Evolutionary conservation across 257 asterid genomes (phyloP).

Genomic region (Verbena officinalis): DNA sequence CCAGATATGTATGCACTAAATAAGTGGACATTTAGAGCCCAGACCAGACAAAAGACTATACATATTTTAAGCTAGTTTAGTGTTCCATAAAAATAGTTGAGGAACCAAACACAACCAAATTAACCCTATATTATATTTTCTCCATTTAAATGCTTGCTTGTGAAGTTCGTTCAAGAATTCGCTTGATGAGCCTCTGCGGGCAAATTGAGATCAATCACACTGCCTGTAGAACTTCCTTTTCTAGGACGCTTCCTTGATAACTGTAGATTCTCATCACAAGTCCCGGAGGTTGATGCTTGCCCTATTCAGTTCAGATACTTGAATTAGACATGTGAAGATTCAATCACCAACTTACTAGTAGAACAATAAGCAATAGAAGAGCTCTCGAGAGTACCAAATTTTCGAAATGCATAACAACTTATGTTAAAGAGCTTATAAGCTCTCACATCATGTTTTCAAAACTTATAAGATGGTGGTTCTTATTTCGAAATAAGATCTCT

Average conservation of each 20-base stretch:
- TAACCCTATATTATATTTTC: constrained; percentile 1
- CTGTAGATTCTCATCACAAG: constrained; percentile 42
- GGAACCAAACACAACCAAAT: constrained; percentile 3
- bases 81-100: constrained; percentile 7
- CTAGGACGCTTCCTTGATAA: constrained; percentile 66
- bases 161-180: no score
- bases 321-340: no score
- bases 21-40: no score
- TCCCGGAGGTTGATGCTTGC: constrained; percentile 61
- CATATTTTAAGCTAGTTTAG: constrained; percentile 22
- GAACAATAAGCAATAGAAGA: no score
- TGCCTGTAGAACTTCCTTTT: constrained; percentile 35
- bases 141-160: not conserved
- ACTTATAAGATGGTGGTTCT: no score
- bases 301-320: constrained; percentile 37
- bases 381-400: no score
- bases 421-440: no score
- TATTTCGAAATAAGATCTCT: no score
- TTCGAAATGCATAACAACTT: no score
- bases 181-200: constrained; percentile 59
- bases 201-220: constrained; percentile 68
- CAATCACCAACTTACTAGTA: no score
- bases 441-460: no score
- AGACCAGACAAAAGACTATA: constrained; percentile 25
- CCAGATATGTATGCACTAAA: no score